Base-by-base conservation (phyloP, 768 basidiomycete genomes). In the Strobilomyces dryophilus region DNA sequence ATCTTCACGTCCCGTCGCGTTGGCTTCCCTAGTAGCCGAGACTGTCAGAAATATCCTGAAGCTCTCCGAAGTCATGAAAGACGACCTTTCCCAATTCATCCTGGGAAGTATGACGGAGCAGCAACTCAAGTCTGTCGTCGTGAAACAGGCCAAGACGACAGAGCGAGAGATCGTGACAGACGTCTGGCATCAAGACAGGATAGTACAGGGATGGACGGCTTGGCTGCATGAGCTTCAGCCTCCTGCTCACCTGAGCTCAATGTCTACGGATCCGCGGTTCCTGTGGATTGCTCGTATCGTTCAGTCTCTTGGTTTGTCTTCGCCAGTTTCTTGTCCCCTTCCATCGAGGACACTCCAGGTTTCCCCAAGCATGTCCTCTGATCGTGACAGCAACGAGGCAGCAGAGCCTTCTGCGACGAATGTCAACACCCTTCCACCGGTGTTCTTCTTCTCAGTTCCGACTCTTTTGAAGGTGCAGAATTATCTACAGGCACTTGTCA, bases 401-500 rank as follows among this genome's bases (percentile, higher is more conserved):
- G 3, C 9, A 31, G 57, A 53, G 10, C 17, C 53, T 17, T 29
- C 45, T 27, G 34, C 37, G 9, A 17, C 12, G 21, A 24, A 21
- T 9, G 50, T n/a, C 7, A 84, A 87, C 54, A 52, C 57, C 20
- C 73, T 89, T 15, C 87, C 88, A 1, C 84, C 86, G 0, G 79
- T 82, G 32, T 79, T 89, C 55, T 80, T 88, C 60, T 82, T 89
- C 63, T 74, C 74, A 1, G 61, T 73, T 5, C 81, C 82, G 2
- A 65, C 74, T 7, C 71, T 89, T 0, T 63, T 85, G 40, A 78
- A 76, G 61, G 60, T 81, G 12, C 87, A 90, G 66, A 87, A 90
- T 57, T 78, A 80, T 58, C 66, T 89, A 6, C 87, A 90, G 62
- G 87, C 86, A 5, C 73, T 88, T 11, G 75, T 85, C 15, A 82